Conservation (phyloP, 1,284 basidiomycete species). For the Cutaneotrichosporon spelunceum region DNA sequence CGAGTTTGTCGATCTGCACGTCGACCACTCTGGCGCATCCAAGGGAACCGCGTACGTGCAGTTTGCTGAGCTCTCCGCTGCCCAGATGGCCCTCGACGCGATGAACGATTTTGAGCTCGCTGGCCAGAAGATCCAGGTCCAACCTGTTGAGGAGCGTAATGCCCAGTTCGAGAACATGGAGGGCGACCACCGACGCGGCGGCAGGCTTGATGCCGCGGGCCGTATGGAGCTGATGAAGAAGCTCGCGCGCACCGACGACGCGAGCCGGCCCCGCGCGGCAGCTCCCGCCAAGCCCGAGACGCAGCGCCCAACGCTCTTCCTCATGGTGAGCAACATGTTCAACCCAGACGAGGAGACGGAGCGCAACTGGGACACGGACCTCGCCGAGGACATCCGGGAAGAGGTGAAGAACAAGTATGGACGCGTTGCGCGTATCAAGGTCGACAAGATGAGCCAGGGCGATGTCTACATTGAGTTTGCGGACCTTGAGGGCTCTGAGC, state of each 20-base stretch:
- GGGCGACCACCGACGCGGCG: conserved; percentile 56
- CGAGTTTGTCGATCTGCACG: conserved; percentile 96
- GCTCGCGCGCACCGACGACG: conserved; percentile 68
- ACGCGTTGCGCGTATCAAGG: conserved; percentile 76
- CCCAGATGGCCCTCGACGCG: conserved; percentile 91
- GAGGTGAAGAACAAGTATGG: conserved; percentile 94
- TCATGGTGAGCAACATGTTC: conserved; percentile 94
- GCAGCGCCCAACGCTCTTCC: conserved; percentile 66
- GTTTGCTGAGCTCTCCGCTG: conserved; percentile 85
- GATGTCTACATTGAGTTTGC: conserved; percentile 96
- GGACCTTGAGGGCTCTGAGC: conserved; percentile 70
- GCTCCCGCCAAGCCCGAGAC: conserved; percentile 59
- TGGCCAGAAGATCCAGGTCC: conserved; percentile 80
- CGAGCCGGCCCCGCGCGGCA: conserved; percentile 11
- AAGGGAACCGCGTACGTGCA: conserved; percentile 99
- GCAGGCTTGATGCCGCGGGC: conserved; percentile 82
- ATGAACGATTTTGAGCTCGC: conserved; percentile 99
- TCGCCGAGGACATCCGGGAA: conserved; percentile 90
- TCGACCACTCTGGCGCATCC: conserved; percentile 57
- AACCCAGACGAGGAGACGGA: conserved; percentile 97
- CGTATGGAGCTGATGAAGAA: conserved; percentile 98
- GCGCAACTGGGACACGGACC: conserved; percentile 90
- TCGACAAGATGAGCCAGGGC: conserved; percentile 86
- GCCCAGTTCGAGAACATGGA: conserved; percentile 14
- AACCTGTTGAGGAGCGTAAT: conserved; percentile 72